Conservation (phyloP, 208 protist genomes). For the Entamoeba invadens region DNA sequence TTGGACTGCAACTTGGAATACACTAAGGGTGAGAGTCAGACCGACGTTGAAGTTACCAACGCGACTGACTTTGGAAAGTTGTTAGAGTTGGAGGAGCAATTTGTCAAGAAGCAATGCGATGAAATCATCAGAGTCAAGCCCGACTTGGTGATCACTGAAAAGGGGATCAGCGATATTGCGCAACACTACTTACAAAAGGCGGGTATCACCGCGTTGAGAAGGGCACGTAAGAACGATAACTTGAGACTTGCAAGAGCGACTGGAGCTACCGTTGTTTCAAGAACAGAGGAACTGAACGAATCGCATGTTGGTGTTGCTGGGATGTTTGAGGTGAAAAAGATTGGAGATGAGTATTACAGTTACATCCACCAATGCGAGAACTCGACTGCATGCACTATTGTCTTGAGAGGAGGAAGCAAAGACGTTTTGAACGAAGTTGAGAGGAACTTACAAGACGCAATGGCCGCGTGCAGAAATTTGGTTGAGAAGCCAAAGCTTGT, state of each 20-base stretch:
- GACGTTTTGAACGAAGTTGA: constrained; percentile 93
- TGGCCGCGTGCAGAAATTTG: constrained; percentile 91
- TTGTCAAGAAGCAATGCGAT: constrained; percentile 79
- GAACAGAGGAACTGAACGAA: constrained; percentile 83
- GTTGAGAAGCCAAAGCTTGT: constrained; percentile 78
- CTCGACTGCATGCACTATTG: constrained; percentile 91
- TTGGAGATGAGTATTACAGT: constrained; percentile 93
- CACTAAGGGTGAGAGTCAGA: constrained; percentile 94
- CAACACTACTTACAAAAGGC: constrained; percentile 89
- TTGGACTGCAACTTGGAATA: constrained; percentile 97
- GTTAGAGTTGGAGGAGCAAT: constrained; percentile 93
- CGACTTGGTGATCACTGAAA: constrained; percentile 97
- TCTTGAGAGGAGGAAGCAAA: constrained; percentile 94
- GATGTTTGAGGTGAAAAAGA: constrained; percentile 93
- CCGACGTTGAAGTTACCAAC: constrained; percentile 77
- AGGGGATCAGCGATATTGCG: constrained; percentile 85
- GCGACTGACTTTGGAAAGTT: constrained; percentile 84
- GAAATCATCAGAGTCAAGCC: constrained; percentile 92
- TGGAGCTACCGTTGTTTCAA: constrained; percentile 87
- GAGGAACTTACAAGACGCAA: constrained; percentile 77
- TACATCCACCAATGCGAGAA: constrained; percentile 88
- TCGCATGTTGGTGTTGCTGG: constrained; percentile 80
- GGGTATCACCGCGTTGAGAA: constrained; percentile 84
- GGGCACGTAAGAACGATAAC: constrained; percentile 95
- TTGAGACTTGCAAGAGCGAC: constrained; percentile 81